A percentile compares a stretch with the other conserved stretches of the same genome.
phyloP scores from a whole-genome alignment of 148 eudicot genomes.

The Vaccinium darrowii region DNA sequence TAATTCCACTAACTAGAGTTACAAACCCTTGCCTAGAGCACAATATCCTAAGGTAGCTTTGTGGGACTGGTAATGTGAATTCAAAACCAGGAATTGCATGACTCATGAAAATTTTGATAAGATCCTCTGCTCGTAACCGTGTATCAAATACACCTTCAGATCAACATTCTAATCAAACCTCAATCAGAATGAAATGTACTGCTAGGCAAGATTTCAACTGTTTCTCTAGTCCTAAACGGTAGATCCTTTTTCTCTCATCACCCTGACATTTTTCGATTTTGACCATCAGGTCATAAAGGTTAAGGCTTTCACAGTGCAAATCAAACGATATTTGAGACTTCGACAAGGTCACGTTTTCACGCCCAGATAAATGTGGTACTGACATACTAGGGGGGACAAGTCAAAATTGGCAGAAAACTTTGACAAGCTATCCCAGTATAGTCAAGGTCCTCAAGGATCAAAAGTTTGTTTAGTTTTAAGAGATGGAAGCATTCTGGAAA shows the following conservation, averaged over 20 bases:
- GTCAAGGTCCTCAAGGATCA: not conserved
- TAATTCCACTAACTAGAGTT: not conserved
- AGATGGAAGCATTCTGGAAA: not conserved
- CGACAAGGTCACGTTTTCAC: not conserved
- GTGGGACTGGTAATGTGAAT: not conserved
- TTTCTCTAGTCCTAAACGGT: not conserved
- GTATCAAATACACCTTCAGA: not conserved
- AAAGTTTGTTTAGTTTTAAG: not conserved
- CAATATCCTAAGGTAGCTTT: not conserved
- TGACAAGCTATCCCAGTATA: not conserved
- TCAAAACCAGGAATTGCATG: not conserved
- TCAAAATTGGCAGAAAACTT: not conserved
- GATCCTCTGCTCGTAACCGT: not conserved
- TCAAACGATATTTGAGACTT: not conserved
- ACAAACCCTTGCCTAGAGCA: not conserved
- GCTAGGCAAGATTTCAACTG: not conserved
- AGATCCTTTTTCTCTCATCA: not conserved
- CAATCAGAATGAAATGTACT: not conserved
- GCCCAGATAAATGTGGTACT: not conserved
- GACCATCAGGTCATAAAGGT: not conserved
- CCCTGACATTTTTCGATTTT: not conserved
- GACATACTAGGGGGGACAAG: not conserved
- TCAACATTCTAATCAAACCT: not conserved
- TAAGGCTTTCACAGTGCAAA: not conserved
- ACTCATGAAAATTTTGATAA: not conserved